A percentile compares a stretch with the other conserved stretches of the same genome.
Conservation (phyloP, 768 basidiomycete genomes). For the Gloeostereum incarnatum region DNA sequence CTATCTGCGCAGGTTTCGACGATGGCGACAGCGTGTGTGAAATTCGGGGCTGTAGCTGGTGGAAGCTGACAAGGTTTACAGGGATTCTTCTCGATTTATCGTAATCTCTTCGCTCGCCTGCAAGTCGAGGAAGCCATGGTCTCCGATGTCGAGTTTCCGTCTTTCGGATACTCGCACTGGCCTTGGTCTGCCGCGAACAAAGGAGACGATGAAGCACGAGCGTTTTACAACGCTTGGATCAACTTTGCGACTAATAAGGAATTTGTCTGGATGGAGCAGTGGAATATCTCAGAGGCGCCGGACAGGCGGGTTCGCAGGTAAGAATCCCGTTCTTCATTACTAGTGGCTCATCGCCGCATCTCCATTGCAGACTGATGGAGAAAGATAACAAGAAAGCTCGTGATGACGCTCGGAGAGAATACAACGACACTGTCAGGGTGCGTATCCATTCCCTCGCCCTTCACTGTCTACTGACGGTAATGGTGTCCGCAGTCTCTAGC, state of each 20-base stretch:
- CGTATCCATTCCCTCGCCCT: slow-evolving; percentile 14
- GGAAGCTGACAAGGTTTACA: slow-evolving; percentile 19
- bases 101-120: slow-evolving; percentile 77
- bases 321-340: slow-evolving; percentile 6
- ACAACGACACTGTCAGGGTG: slow-evolving; percentile 86
- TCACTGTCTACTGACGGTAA: slow-evolving; percentile 2
- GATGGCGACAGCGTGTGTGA: slow-evolving; percentile 49
- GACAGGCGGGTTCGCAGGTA: slow-evolving; percentile 79
- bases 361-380: slow-evolving; percentile 67
- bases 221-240: slow-evolving; percentile 82
- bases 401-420: slow-evolving; percentile 82
- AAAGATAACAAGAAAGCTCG: slow-evolving; percentile 91
- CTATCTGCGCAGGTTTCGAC: slow-evolving; percentile 56
- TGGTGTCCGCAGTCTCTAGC: slow-evolving; percentile 47
- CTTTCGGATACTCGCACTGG: slow-evolving; percentile 77
- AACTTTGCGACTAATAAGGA: slow-evolving; percentile 85
- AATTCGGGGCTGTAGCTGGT: slow-evolving; percentile 1
- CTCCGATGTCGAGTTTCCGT: slow-evolving; percentile 50
- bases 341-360: slow-evolving; percentile 1
- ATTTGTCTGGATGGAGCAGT: slow-evolving; percentile 82
- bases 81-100: slow-evolving; percentile 88
- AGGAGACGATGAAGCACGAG: slow-evolving; percentile 40
- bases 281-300: slow-evolving; percentile 77
- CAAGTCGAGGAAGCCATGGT: slow-evolving; percentile 66
- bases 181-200: slow-evolving; percentile 48